Percentiles rank a stretch among this genome's conserved stretches.
Conservation (phyloP, 192 early-diverging fungal genomes). For the Phlyctochytrium planicorne region DNA sequence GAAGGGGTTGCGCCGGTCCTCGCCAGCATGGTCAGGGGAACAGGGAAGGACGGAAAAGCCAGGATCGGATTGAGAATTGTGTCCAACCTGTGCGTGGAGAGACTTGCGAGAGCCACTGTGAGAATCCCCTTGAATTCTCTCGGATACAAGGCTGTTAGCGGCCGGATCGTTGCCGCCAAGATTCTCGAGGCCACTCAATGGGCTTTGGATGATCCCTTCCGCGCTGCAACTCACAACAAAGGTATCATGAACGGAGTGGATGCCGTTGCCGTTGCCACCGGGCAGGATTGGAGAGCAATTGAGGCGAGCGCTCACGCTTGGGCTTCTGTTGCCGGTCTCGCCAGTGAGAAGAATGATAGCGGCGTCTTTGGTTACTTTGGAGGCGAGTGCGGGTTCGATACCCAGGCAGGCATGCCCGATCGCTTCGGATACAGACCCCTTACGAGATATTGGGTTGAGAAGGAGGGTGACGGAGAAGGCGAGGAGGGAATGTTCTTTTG, state of each 20-base stretch:
- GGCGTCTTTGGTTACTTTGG: background rate
- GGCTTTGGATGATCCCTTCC: conserved; percentile 68
- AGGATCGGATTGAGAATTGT: conserved; percentile 67
- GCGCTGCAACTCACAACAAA: conserved; percentile 77
- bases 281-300: conserved; percentile 78
- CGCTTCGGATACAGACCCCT: conserved; percentile 57
- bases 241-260: conserved; percentile 84
- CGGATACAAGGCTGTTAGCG: conserved; percentile 63
- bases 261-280: conserved; percentile 71
- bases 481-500: conserved; percentile 48
- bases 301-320: conserved; percentile 72
- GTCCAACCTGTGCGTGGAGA: conserved; percentile 66
- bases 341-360: background rate
- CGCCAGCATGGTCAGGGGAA: conserved; percentile 48
- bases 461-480: conserved; percentile 30
- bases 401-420: conserved; percentile 18
- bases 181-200: conserved; percentile 70
- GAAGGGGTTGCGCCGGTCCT: conserved; percentile 68
- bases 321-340: conserved; percentile 43
- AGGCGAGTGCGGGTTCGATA: background rate
- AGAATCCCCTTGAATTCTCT: conserved; percentile 59
- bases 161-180: conserved; percentile 59
- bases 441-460: conserved; percentile 72
- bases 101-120: conserved; percentile 62
- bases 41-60: background rate